These are phyloP conservation scores for Ammopiptanthus mongolicus DNA, from an alignment of 306 rosid species.

Conservation along the genomic window DNA sequence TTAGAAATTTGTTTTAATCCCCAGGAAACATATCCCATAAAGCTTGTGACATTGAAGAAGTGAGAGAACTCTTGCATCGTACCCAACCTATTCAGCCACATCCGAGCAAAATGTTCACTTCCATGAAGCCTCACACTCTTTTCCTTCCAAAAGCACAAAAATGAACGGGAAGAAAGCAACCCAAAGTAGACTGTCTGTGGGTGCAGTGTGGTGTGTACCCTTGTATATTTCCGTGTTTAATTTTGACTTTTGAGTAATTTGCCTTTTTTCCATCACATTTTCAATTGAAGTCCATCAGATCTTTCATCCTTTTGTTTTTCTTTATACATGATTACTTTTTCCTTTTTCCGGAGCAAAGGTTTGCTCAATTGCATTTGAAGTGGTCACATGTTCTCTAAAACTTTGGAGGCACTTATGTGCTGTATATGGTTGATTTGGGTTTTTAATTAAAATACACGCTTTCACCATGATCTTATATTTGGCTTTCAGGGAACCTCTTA, in stretches of 20 bases:
- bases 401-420: background rate
- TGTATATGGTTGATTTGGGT: constrained; percentile 11
- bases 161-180: background rate
- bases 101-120: background rate
- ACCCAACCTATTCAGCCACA: background rate
- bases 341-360: background rate
- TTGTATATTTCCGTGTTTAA: background rate
- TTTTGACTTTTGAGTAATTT: background rate
- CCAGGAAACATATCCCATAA: background rate
- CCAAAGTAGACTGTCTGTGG: background rate
- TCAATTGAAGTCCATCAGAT: background rate
- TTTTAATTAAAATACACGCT: constrained; percentile 7
- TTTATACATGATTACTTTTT: background rate
- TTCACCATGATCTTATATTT: constrained; percentile 28
- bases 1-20: background rate
- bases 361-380: background rate
- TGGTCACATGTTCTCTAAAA: constrained; percentile 12
- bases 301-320: background rate
- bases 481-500: constrained; percentile 80
- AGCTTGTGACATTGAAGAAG: background rate
- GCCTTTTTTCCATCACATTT: background rate
- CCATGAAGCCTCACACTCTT: constrained; percentile 1
- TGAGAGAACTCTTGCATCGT: background rate
- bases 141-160: background rate
- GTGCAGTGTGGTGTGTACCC: background rate